Evolutionary conservation across 176 grass and related monocot genomes (phyloP), one percentile per base, ranked within the genome.

Genomic region (Carex scoparia): DNA sequence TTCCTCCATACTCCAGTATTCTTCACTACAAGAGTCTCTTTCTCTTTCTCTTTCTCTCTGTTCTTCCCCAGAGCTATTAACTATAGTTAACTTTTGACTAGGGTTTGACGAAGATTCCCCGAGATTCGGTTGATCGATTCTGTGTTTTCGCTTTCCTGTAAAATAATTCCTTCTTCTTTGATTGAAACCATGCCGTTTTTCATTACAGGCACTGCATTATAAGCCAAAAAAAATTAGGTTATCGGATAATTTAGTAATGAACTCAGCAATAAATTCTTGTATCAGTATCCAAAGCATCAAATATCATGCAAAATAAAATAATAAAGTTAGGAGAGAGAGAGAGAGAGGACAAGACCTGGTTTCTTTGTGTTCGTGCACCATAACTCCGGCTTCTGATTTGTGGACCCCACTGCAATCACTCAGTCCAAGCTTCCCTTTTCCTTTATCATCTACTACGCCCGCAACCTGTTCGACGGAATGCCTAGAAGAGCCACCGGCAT

Each of bases 111-210:
- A 75, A 32, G 61, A 55, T 85, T 85, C 83, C 48, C 83, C 83
- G 32, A 66, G 75, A 46, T 80, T 79, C 2, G 55, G 40, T 31
- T 72, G 27, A 77, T 77, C 37, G 27, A 44, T 59, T 63, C 33
- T 65, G 14, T 74, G 46, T 61, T 86, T 89, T 32, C 79, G 72
- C 66, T 89, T 89, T 68, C 80, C 70, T 46, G 67, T 69, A 32
- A 69, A 79, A 44, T 86, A 30, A 69, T 84, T 89, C 44, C 32
- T 76, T 66, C 14, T 78, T 62, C 61, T 86, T 57, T 77, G 44
- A 84, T 31, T 76, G 60, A 11, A 44, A 40, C 75, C 67, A 69
- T 4, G 49, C 23, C 12, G 1, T 56, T 56, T 77, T 55, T 54
- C 49, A 32, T 77, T 56, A 23, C 27, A 77, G 33, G 46, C 13